Percentiles rank a stretch among this genome's conserved stretches.
Evolutionary conservation across 257 asterid species (phyloP).

Genomic region (Solanum rostratum): DNA sequence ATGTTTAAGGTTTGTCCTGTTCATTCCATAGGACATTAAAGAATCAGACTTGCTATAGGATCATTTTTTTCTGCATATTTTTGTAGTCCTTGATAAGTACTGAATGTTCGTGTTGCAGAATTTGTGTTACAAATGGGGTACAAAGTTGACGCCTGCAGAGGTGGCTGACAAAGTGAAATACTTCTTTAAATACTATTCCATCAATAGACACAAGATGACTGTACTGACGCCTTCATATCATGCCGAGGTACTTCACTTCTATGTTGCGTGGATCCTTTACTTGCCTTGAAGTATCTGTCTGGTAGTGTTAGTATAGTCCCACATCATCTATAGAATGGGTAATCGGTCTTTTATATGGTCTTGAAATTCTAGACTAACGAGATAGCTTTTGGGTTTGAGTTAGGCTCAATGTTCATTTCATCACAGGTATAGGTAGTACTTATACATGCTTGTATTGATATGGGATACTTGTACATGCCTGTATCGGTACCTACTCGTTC

Average conservation of each 20-base stretch:
- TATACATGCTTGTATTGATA: no score
- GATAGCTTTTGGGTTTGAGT: neutral
- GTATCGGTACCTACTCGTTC: neutral
- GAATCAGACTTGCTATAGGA: neutral
- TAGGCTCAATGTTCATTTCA: neutral
- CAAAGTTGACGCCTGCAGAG: conserved; percentile 57
- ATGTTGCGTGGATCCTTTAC: neutral
- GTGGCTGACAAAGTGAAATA: conserved; percentile 79
- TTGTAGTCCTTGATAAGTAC: neutral
- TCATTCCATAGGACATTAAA: neutral
- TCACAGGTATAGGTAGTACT: neutral
- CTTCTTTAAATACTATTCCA: conserved; percentile 85
- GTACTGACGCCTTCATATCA: conserved; percentile 88
- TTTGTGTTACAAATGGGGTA: conserved; percentile 91
- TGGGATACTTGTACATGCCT: neutral
- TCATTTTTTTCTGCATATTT: neutral
- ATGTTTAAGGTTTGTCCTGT: conserved; percentile 73
- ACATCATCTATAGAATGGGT: neutral
- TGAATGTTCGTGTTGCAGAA: conserved; percentile 32
- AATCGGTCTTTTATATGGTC: neutral
- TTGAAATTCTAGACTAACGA: neutral
- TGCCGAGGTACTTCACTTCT: conserved; percentile 51
- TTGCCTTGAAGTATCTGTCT: neutral
- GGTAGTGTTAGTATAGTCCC: neutral
- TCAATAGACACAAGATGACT: conserved; percentile 93